These are phyloP conservation scores for Colletotrichum sp. DNA, from an alignment of 2,329 filamentous ascomycete genomes.

Conservation along the genomic window DNA sequence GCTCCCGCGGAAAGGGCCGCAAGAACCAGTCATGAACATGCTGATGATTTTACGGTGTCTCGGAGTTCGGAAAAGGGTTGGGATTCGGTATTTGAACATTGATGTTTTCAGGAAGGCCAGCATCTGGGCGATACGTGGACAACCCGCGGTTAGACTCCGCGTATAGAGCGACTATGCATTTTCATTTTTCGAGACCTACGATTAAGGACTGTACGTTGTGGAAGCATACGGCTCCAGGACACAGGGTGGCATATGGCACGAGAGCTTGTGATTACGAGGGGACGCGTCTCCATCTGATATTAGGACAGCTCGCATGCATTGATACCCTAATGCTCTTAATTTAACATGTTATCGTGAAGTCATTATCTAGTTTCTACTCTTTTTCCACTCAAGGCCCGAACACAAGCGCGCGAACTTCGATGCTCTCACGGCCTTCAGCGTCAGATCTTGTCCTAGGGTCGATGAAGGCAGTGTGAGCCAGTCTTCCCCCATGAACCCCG, in stretches of 20 bases:
- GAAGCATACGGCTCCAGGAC: neutral
- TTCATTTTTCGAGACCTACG: neutral
- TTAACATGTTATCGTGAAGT: constrained; percentile 9
- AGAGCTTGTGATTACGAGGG: neutral
- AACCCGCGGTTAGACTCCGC: neutral
- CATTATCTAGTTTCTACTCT: neutral
- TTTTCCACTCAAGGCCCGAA: constrained; percentile 65
- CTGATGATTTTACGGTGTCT: constrained; percentile 3
- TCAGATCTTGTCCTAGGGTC: constrained; percentile 75
- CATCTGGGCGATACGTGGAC: neutral
- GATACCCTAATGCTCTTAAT: constrained; percentile 15
- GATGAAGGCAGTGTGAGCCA: constrained; percentile 80
- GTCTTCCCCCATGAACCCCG: constrained; percentile 56
- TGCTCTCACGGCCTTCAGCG: constrained; percentile 80
- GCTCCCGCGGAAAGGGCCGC: constrained; percentile 52
- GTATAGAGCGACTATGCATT: constrained; percentile 1
- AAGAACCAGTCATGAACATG: constrained; percentile 31
- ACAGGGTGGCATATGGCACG: neutral
- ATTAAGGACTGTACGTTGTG: neutral
- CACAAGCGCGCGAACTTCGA: constrained; percentile 85
- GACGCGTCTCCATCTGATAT: neutral
- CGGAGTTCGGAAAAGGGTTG: constrained; percentile 9
- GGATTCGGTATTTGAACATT: neutral
- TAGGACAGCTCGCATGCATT: neutral
- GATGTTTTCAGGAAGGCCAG: neutral